Conservation (phyloP, 2,329 filamentous ascomycete species). For the Falciphora oryzae region DNA sequence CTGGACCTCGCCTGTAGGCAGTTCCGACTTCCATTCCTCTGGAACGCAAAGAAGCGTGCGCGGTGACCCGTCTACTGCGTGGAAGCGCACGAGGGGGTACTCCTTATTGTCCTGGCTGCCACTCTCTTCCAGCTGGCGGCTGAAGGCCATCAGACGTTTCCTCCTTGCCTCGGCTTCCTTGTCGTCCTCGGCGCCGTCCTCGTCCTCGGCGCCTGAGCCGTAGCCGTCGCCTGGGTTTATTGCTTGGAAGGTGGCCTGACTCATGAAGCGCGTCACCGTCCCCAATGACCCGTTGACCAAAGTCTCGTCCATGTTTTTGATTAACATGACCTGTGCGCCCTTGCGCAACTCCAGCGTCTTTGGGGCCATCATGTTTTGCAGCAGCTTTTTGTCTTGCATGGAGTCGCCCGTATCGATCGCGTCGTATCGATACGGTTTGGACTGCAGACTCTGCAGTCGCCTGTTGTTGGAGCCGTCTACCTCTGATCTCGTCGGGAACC, state of each 20-base stretch:
- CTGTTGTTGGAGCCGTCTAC: constrained; percentile 80
- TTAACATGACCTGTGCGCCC: constrained; percentile 97
- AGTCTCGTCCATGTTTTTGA: constrained; percentile 94
- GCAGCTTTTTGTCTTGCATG: constrained; percentile 65
- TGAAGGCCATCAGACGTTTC: constrained; percentile 20
- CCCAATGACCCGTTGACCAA: constrained; percentile 93
- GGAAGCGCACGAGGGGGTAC: constrained; percentile 83
- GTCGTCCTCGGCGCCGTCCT: constrained; percentile 10
- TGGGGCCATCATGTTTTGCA: constrained; percentile 91
- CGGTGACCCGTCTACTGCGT: constrained; percentile 68
- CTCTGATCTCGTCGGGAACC: constrained; percentile 83
- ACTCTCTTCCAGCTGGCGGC: constrained; percentile 25
- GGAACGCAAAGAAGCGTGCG: constrained; percentile 75
- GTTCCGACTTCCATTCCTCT: constrained; percentile 93
- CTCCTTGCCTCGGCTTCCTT: constrained; percentile 9
- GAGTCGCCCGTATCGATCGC: constrained; percentile 72
- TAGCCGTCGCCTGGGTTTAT: constrained; percentile 24
- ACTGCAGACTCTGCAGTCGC: constrained; percentile 67
- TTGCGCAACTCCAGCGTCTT: constrained; percentile 75
- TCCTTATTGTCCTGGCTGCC: constrained; percentile 43
- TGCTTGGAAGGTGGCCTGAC: constrained; percentile 33
- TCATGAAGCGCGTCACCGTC: constrained; percentile 74
- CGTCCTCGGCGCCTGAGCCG: constrained; percentile 37
- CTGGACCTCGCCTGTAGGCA: constrained; percentile 91
- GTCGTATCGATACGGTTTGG: constrained; percentile 62